Evolutionary conservation across 2,329 filamentous ascomycete species (phyloP), one percentile per base, ranked within the genome.

Genomic region (Colletotrichum coccodes): DNA sequence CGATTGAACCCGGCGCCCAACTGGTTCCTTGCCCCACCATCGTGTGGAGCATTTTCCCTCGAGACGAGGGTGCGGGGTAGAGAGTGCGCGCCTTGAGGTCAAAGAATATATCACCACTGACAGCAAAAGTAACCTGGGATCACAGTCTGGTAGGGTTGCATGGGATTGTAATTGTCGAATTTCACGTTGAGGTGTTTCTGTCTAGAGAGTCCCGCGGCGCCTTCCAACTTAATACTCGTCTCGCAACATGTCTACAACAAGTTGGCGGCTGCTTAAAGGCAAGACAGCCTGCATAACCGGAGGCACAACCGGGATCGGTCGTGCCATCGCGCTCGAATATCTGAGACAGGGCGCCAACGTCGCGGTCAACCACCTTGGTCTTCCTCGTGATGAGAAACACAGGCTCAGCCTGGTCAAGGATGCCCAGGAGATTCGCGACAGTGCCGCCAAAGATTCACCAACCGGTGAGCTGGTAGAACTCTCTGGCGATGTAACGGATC

Each of bases 221-320:
- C 30, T 30, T 6, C 14, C 36, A 7, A 36, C n/a, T 23, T 8
- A 18, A 16, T 36, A n/a, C n/a, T 23, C 18, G 23, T 21, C 14
- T 18, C 5, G n/a, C 34, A 30, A 14, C 26, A 69, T 69, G 61
- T 28, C 50, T 32, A 34, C 50, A 23, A 32, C 65, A 9, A 40
- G 38, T 32, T 60, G 53, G 34, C 61, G 61, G 6, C 40, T 91
- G 71, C 85, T 91, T 52, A 70, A 78, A 61, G 85, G 84, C 73
- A 92, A 91, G 76, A 85, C 86, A 23, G 89, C 89, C 72, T 89
- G 88, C 71, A 90, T 92, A 68, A 92, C 90, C 2, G 90, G 90
- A 64, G 90, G 88, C 38, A 84, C 89, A 11, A 92, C 90, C 4
- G 90, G 90, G 30, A 92, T 92, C 71, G 91, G 91, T 30, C 84